Base-by-base conservation (phyloP, 129 eudicot genomes). In the Flaveria trinervia region DNA sequence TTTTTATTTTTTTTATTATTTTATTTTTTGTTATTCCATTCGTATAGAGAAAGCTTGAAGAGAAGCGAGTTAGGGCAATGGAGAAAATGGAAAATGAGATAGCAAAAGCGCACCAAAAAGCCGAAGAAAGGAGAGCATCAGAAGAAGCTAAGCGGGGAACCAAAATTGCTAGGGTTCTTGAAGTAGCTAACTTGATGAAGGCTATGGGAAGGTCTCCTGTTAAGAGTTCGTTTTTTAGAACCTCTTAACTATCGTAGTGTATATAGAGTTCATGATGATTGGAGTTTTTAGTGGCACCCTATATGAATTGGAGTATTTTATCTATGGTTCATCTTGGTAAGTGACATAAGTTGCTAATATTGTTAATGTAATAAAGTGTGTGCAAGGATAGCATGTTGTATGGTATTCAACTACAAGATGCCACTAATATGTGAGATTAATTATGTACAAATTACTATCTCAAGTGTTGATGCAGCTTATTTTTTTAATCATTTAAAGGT, bases 71-170 rank as follows among this genome's bases (percentile, higher is more conserved):
- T 67, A 83, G 85, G 73, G 98, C 96, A 16, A 25, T 84, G 56
- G 97, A 94, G 20, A 91, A 87, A 84, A 94, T 94, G 98, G 89
- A 89, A 80, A 94, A 94, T 26, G 97, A 91, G 43, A 85, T 94
- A 65, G 98, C 96, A 14, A 94, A 89, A 84, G 96, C 97, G 15
- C 97, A 78, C 45, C 85, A 85, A 56, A 94, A 94, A 78, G 96
- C 97, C 30, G 96, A 91, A 86, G 98, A 91, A 77, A 91, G 86
- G 55, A 87, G 85, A 72, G 98, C 98, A 54, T 82, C 97, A 26
- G 87, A 93, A 72, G 97, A 94, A 84, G 93, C 83, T 33, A 91
- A 79, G 59, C 87, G 93, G 82, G 98, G 98, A 60, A 91, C 90
- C 15, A 94, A 94, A 82, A 86, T 84, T 20, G 92, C 96, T 7